Conservation (phyloP, 345 rosid species). For the Iberis pinnata region DNA sequence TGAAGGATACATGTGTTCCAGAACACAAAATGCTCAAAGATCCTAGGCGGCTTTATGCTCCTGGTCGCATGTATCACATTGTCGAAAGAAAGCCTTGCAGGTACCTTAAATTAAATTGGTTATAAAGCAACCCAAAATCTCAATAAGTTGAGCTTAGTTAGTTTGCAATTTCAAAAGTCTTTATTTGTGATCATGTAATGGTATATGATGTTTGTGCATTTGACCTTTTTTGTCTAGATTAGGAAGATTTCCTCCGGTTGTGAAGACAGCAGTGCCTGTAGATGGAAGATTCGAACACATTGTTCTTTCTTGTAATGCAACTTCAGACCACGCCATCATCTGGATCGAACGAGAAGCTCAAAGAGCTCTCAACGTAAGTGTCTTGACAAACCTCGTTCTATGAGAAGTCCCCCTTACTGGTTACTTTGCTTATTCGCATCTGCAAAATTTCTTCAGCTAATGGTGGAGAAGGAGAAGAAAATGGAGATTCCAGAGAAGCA, state of each 20-base stretch:
- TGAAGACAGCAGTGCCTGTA: slow-evolving; percentile 90
- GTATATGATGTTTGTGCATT: background rate
- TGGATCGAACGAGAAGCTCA: slow-evolving; percentile 89
- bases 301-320: slow-evolving; percentile 89
- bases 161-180: background rate
- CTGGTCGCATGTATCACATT: slow-evolving; percentile 95
- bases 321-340: slow-evolving; percentile 85
- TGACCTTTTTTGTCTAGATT: slow-evolving; percentile 37
- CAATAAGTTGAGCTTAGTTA: background rate
- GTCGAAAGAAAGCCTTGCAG: slow-evolving; percentile 85
- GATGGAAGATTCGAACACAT: slow-evolving; percentile 95
- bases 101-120: too few species aligned
- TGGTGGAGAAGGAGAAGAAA: slow-evolving; percentile 58
- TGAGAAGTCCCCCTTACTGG: background rate
- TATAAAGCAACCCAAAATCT: too few species aligned
- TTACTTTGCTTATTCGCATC: background rate
- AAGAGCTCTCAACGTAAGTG: slow-evolving; percentile 71
- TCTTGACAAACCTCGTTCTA: background rate
- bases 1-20: slow-evolving; percentile 88
- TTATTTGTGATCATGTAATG: background rate
- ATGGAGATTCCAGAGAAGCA: slow-evolving; percentile 75
- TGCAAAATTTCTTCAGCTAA: slow-evolving; percentile 35
- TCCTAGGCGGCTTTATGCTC: slow-evolving; percentile 93
- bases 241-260: slow-evolving; percentile 84
- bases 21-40: slow-evolving; percentile 86